A percentile compares a stretch with the other conserved stretches of the same genome.
Conservation (phyloP, 768 basidiomycete genomes). For the Mycena amicta region DNA sequence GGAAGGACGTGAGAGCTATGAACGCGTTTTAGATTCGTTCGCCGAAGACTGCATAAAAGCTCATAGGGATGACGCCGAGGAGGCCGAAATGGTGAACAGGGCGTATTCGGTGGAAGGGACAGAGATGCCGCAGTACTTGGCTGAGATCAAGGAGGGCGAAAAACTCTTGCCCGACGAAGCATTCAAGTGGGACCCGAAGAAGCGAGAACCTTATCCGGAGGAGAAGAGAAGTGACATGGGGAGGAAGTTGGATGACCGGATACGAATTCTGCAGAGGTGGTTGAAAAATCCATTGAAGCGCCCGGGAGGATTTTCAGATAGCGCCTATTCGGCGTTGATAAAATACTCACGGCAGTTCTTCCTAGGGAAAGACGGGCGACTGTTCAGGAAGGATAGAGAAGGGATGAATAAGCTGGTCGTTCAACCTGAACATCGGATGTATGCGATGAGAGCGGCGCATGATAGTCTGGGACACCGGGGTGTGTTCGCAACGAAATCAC, state of each 20-base stretch:
- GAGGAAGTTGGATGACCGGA: neutral
- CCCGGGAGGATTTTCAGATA: slow-evolving; percentile 7
- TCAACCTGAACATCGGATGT: slow-evolving; percentile 17
- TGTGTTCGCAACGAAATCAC: slow-evolving; percentile 16
- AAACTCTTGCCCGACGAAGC: neutral
- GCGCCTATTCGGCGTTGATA: slow-evolving; percentile 3
- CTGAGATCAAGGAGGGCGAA: neutral
- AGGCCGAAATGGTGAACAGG: no score
- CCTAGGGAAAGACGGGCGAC: slow-evolving; percentile 13
- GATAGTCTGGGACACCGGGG: slow-evolving; percentile 31
- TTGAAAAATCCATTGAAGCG: neutral
- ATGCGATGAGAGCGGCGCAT: slow-evolving; percentile 26
- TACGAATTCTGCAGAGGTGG: neutral
- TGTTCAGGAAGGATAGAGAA: slow-evolving; percentile 14
- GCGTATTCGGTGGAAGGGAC: neutral
- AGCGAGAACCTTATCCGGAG: neutral
- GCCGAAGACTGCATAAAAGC: neutral
- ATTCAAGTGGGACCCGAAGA: neutral
- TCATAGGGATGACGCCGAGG: neutral
- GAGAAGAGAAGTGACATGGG: neutral
- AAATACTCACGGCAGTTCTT: slow-evolving; percentile 19
- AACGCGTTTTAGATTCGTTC: neutral
- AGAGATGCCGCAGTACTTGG: neutral
- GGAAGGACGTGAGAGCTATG: neutral
- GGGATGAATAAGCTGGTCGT: slow-evolving; percentile 25